These are phyloP conservation scores for Zygotorulaspora danielsina DNA, from an alignment of 805 yeast species.

Conservation along the genomic window DNA sequence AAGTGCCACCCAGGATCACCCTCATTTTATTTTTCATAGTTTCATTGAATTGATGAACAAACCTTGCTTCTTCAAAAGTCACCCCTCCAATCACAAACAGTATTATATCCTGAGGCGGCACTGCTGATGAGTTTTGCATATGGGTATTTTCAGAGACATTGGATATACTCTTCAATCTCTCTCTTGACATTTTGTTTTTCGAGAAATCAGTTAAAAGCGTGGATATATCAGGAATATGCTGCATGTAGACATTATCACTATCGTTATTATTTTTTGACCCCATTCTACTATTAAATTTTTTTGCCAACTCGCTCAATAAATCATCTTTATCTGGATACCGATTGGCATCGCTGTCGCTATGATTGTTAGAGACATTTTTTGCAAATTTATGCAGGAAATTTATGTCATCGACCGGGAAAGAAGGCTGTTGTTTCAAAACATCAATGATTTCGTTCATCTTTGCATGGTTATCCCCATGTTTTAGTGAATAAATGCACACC, in stretches of 20 bases:
- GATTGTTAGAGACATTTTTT: slow-evolving; percentile 23
- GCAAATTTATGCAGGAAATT: slow-evolving; percentile 46
- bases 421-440: slow-evolving; percentile 33
- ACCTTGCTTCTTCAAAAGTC: slow-evolving; percentile 87
- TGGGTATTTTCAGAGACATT: slow-evolving; percentile 26
- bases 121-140: slow-evolving; percentile 5
- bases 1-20: slow-evolving; percentile 77
- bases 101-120: slow-evolving; percentile 56
- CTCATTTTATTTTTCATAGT: slow-evolving; percentile 50
- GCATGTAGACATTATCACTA: slow-evolving; percentile 78
- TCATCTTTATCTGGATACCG: slow-evolving; percentile 25
- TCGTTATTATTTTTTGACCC: slow-evolving; percentile 34
- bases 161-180: slow-evolving; percentile 40
- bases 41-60: slow-evolving; percentile 65
- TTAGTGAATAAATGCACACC: slow-evolving; percentile 66
- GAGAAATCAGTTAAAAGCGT: slow-evolving; percentile 34
- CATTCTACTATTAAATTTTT: slow-evolving; percentile 35
- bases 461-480: slow-evolving; percentile 59
- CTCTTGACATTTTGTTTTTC: slow-evolving; percentile 35
- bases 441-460: slow-evolving; percentile 43
- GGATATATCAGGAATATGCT: slow-evolving; percentile 71
- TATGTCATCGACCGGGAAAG: slow-evolving; percentile 39
- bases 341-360: slow-evolving; percentile 6
- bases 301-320: slow-evolving; percentile 34
- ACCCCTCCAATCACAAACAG: slow-evolving; percentile 81